Base-by-base conservation (phyloP, 208 protist species). In the Trypanosoma platydactyli region DNA sequence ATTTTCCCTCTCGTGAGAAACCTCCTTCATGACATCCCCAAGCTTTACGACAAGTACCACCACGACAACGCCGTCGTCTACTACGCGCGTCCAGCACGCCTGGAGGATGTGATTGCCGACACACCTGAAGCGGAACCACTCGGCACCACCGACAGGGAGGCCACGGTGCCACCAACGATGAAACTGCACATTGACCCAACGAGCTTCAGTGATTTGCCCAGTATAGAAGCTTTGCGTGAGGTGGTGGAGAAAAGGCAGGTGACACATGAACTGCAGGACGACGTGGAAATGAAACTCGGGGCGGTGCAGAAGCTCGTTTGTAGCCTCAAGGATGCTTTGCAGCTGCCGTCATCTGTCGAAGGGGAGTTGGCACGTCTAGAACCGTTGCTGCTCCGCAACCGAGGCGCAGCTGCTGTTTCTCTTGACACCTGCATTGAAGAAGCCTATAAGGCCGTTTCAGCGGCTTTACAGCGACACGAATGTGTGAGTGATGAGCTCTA, bases 31-130 rank as follows among this genome's bases (percentile, higher is more conserved):
- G 68, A 76, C 25, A 70, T 84, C 18, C 59, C 68, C 40, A 35
- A 20, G 16, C 56, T 78, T 1, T 45, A 81, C 13, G 62, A 76
- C 13, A 72, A 77, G 68, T 89, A 84, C 58, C 62, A 82, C 42
- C 68, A 76, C 22, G 86, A 92, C 59, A 92, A 92, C 50, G 40
- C 52, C 16, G 70, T 86, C 1, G 73, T 92, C 13, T 89, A 89
- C 69, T 84, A 84, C 13, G 58, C 53, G 16, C 77, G 79, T 20
- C 60, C 72, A 12, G 49, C 60, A 16, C 25, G 68, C 35, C 58
- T 71, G 9, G 74, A 83, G 29, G 66, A 46, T 38, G 76, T 88
- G 46, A 65, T 73, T 30, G 77, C 67, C 12, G 83, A 92, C 54
- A 69, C 84, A 22, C 86, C 86, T 24, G 69, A 68, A 35, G 33